A percentile compares a stretch with the other conserved stretches of the same genome.
Evolutionary conservation across 2,329 filamentous ascomycete genomes (phyloP).

Genomic region (Fusarium torreyae): DNA sequence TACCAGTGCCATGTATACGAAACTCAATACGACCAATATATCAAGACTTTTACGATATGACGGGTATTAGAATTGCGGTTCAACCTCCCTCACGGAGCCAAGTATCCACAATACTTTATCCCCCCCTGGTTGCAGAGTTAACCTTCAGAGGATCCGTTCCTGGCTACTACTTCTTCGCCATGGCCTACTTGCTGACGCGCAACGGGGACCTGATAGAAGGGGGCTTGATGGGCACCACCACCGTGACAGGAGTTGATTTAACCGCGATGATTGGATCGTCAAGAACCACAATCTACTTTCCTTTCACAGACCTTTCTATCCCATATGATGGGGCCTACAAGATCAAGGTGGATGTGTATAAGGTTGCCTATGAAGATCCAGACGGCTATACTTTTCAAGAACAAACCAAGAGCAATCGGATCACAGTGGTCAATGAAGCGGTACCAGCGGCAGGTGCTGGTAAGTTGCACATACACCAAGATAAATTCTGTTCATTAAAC

Average conservation of each 20-base stretch:
- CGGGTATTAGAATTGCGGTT: conserved; percentile 40
- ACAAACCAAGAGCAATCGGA: conserved; percentile 34
- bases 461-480: conserved; percentile 1
- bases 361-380: conserved; percentile 28
- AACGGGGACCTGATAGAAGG: conserved; percentile 39
- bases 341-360: conserved; percentile 52
- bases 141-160: conserved; percentile 11
- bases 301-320: conserved; percentile 49
- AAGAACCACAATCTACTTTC: conserved; percentile 40
- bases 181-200: conserved; percentile 42
- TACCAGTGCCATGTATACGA: conserved; percentile 13
- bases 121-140: conserved; percentile 44
- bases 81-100: conserved; percentile 46
- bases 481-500: rapidly evolving
- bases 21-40: not conserved
- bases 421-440: conserved; percentile 29
- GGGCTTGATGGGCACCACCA: conserved; percentile 37
- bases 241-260: conserved; percentile 37
- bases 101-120: conserved; percentile 39
- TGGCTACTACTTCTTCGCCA: conserved; percentile 49
- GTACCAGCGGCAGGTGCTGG: conserved; percentile 15
- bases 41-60: conserved; percentile 22
- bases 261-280: conserved; percentile 14
- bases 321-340: conserved; percentile 42
- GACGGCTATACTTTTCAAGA: conserved; percentile 28